Conservation (phyloP, 768 basidiomycete genomes). For the Termitomyces sp. region DNA sequence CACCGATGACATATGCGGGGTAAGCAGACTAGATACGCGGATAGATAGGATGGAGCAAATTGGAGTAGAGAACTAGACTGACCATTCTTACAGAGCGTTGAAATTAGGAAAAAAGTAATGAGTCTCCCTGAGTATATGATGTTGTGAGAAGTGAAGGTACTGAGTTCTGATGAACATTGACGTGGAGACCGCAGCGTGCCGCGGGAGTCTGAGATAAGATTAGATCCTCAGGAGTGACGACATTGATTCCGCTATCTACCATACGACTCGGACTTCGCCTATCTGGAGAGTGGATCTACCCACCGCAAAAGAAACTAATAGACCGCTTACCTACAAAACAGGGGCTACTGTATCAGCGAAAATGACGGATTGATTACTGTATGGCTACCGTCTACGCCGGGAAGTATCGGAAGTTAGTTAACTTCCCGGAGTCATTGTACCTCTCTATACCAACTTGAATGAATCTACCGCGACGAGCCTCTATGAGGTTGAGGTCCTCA, state of each 20-base stretch:
- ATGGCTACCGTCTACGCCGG: neutral
- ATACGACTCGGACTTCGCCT: too few relatives aligned
- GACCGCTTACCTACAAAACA: neutral
- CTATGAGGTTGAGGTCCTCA: neutral
- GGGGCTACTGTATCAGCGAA: neutral
- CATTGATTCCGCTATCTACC: neutral
- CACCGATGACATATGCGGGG: constrained; percentile 77
- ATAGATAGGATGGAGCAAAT: neutral
- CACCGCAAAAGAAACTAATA: neutral
- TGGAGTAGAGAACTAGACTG: neutral
- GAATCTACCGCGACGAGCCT: neutral
- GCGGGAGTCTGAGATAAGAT: constrained; percentile 12
- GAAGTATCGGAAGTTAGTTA: constrained; percentile 6
- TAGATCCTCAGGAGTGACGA: neutral
- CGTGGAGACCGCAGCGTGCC: too few relatives aligned
- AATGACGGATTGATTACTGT: constrained; percentile 1
- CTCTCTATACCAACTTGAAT: neutral
- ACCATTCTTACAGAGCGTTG: neutral
- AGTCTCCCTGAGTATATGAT: neutral
- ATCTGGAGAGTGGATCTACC: neutral
- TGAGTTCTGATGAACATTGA: too few relatives aligned
- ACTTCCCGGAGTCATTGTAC: neutral
- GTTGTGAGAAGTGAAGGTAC: neutral
- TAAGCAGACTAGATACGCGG: constrained; percentile 59
- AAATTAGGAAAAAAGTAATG: neutral